Evolutionary conservation across 495 filamentous ascomycete genomes (phyloP).

Genomic region (Xylaria bambusicola): DNA sequence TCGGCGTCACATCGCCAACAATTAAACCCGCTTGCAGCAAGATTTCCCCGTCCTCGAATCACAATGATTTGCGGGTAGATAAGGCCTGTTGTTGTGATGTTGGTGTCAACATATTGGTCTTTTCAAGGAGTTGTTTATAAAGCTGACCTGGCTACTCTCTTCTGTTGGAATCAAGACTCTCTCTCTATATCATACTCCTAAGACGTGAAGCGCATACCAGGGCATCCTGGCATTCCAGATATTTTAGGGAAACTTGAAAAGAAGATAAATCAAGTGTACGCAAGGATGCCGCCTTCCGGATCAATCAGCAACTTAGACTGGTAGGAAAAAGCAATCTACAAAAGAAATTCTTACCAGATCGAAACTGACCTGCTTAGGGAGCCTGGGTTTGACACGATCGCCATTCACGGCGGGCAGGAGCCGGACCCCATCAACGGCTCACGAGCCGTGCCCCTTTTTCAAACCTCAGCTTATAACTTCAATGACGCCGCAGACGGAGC

Average conservation of each 20-base stretch:
- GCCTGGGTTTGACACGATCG: constrained; percentile 43
- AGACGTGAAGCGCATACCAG: background rate
- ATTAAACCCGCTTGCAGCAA: constrained; percentile 1
- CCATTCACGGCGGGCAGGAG: constrained; percentile 44
- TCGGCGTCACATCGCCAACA: constrained; percentile 9
- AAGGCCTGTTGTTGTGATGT: constrained; percentile 2
- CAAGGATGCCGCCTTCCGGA: constrained; percentile 32
- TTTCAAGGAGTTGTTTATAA: constrained; percentile 9
- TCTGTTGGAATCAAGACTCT: background rate
- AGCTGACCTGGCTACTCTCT: background rate
- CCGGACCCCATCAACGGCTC: constrained; percentile 46
- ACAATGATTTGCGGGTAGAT: background rate
- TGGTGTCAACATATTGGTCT: background rate
- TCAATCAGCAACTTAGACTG: constrained; percentile 36
- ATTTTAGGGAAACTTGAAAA: background rate
- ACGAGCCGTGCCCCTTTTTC: constrained; percentile 43
- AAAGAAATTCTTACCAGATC: constrained; percentile 21
- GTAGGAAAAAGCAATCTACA: constrained; percentile 23
- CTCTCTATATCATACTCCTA: background rate
- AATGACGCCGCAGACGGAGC: constrained; percentile 46
- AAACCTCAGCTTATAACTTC: constrained; percentile 46
- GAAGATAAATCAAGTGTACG: background rate
- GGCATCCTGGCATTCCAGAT: background rate
- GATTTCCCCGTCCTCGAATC: constrained; percentile 5
- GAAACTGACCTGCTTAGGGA: constrained; percentile 23